Conservation (phyloP, 2,329 filamentous ascomycete species). For the Neopestalotiopsis sp. region DNA sequence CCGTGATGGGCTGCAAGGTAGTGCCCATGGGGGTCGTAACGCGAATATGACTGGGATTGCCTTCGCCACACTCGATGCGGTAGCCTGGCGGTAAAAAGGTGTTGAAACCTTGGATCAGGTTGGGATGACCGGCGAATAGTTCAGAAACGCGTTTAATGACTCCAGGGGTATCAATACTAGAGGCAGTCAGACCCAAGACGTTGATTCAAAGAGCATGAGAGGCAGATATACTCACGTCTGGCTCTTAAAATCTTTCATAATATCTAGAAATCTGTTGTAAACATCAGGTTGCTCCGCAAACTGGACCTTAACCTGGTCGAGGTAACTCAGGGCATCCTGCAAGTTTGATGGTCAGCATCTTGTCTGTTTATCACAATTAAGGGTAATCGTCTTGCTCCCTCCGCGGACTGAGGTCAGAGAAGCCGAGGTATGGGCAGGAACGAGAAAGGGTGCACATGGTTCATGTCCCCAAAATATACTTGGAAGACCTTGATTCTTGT, state of each 20-base stretch:
- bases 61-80: slow-evolving; percentile 92
- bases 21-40: slow-evolving; percentile 99
- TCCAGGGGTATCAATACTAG: slow-evolving; percentile 90
- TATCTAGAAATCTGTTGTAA: slow-evolving; percentile 95
- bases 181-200: slow-evolving; percentile 31
- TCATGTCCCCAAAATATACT: too few relatives aligned
- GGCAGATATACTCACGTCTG: slow-evolving; percentile 71
- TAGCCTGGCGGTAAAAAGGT: slow-evolving; percentile 96
- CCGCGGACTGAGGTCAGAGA: too few relatives aligned
- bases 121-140: slow-evolving; percentile 93
- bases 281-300: slow-evolving; percentile 97
- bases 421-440: too few relatives aligned
- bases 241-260: slow-evolving; percentile 99
- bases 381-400: too few relatives aligned
- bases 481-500: too few relatives aligned
- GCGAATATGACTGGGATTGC: slow-evolving; percentile 91
- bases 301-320: slow-evolving; percentile 98
- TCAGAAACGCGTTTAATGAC: slow-evolving; percentile 97
- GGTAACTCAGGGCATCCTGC: slow-evolving; percentile 83
- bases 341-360: slow-evolving; percentile 14
- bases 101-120: slow-evolving; percentile 96
- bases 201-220: not conserved
- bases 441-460: too few relatives aligned
- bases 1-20: slow-evolving; percentile 84
- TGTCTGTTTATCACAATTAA: slow-evolving; percentile 25